These are phyloP conservation scores for Onygenales sp. DNA, from an alignment of 2,329 filamentous ascomycete species.

Conservation along the genomic window DNA sequence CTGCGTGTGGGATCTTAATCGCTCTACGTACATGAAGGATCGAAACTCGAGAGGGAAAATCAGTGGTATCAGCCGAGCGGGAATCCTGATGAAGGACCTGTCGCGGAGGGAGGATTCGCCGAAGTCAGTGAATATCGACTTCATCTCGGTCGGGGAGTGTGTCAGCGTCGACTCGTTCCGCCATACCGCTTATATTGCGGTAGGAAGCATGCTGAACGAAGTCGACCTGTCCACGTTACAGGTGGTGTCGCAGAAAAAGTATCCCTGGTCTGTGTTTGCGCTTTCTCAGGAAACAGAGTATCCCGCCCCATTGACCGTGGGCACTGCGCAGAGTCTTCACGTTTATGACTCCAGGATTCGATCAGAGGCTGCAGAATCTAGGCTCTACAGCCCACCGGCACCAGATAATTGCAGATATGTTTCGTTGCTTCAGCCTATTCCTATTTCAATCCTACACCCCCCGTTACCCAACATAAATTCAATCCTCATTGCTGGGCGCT, in stretches of 20 bases:
- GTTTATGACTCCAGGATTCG: slow-evolving; percentile 62
- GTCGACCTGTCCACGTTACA: slow-evolving; percentile 68
- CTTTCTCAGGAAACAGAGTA: slow-evolving; percentile 57
- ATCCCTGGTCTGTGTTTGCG: slow-evolving; percentile 74
- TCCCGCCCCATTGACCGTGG: slow-evolving; percentile 67
- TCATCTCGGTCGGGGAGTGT: slow-evolving; percentile 59
- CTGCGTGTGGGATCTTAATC: slow-evolving; percentile 71
- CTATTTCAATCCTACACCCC: slow-evolving; percentile 72
- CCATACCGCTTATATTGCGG: slow-evolving; percentile 67
- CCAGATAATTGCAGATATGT: slow-evolving; percentile 44
- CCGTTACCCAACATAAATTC: slow-evolving; percentile 58
- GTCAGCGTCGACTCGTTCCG: slow-evolving; percentile 65
- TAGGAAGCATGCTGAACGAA: slow-evolving; percentile 67
- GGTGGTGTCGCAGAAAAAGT: slow-evolving; percentile 59
- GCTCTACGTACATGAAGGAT: slow-evolving; percentile 17
- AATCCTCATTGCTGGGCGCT: slow-evolving; percentile 82
- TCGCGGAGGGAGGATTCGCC: slow-evolving; percentile 45
- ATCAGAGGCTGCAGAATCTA: slow-evolving; percentile 1
- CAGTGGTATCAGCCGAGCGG: slow-evolving; percentile 54
- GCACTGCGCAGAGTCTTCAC: slow-evolving; percentile 71
- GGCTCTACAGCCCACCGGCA: slow-evolving; percentile 24
- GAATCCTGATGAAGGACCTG: slow-evolving; percentile 59
- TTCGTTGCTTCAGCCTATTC: slow-evolving; percentile 67
- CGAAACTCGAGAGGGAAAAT: slow-evolving; percentile 42
- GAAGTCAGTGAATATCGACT: slow-evolving; percentile 21